Evolutionary conservation across 148 eudicot species (phyloP), one percentile per base, ranked within the genome.

Genomic region (Diospyros lotus): DNA sequence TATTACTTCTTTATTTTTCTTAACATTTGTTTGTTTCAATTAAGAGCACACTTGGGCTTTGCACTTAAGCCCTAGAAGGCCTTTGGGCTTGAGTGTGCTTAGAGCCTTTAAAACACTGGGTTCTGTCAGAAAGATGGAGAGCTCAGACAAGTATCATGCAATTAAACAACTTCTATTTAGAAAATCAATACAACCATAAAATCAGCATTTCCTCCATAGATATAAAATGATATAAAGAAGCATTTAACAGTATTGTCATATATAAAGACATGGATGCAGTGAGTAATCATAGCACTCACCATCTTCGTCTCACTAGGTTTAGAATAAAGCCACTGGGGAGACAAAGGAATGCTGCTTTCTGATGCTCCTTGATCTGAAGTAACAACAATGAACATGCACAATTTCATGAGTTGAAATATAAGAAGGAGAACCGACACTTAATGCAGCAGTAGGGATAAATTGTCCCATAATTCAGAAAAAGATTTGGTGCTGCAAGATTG

Each of bases 261-360:
- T 43, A 28, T 28, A 28, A 28, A 28, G 28, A 28, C 28, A 28
- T 28, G 28, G 28, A 28, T 28, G 28, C 28, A 28, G 28, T 28
- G 28, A 28, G 28, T 0, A 28, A 28, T 28, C 28, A 28, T 28
- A 73, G 43, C 67, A 78, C 88, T 64, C 74, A 92, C 97, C 87
- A 79, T 77, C 86, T 92, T 94, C 58, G 86, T 66, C 63, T 94
- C 98, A 42, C 69, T 85, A 45, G 92, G 90, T 83, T 90, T 94
- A 60, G 92, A 77, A 73, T 92, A 88, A 76, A 94, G 94, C 98
- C 98, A 94, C 73, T 94, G 98, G 5, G 98, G 97, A 66, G 98
- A 94, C 85, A 94, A 77, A n/a, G 98, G 98, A 73, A 94, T 94
- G 93, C 80, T 88, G 85, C 82, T 94, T 71, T 94, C 98, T 3